Evolutionary conservation across 345 rosid genomes (phyloP).

Genomic region (Linum usitatissimum): DNA sequence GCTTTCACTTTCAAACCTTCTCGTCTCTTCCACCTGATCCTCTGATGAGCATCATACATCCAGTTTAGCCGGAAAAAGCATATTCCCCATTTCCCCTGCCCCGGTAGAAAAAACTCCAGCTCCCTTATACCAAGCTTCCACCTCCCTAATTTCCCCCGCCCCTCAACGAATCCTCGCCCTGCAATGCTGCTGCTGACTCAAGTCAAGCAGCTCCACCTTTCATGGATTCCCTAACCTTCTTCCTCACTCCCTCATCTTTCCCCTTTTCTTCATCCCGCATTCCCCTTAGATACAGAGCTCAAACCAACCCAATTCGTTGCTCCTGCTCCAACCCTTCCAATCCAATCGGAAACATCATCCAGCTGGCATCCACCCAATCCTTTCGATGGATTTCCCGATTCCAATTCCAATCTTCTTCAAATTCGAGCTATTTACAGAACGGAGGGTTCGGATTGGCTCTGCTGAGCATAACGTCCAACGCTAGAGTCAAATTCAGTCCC

Average conservation of each 20-base stretch:
- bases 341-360: constrained; percentile 34
- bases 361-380: constrained; percentile 34
- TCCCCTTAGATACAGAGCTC: not conserved
- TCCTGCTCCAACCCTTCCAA: constrained; percentile 22
- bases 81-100: too few relatives aligned
- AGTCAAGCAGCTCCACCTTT: not conserved
- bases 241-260: not conserved
- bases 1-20: too few relatives aligned
- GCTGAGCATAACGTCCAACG: constrained; percentile 55
- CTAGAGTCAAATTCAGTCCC: constrained; percentile 65
- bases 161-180: not conserved
- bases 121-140: too few relatives aligned
- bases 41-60: too few relatives aligned
- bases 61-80: too few relatives aligned
- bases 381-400: constrained; percentile 39
- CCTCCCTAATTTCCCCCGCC: too few relatives aligned
- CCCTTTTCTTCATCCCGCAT: not conserved
- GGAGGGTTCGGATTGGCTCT: constrained; percentile 62
- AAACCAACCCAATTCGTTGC: constrained; percentile 17
- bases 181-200: not conserved
- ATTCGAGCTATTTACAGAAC: constrained; percentile 19
- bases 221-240: not conserved
- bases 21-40: too few relatives aligned
- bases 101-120: too few relatives aligned
- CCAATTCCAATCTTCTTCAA: constrained; percentile 16